Evolutionary conservation across 2,329 filamentous ascomycete species (phyloP).

Genomic region (Colletotrichum limetticola): DNA sequence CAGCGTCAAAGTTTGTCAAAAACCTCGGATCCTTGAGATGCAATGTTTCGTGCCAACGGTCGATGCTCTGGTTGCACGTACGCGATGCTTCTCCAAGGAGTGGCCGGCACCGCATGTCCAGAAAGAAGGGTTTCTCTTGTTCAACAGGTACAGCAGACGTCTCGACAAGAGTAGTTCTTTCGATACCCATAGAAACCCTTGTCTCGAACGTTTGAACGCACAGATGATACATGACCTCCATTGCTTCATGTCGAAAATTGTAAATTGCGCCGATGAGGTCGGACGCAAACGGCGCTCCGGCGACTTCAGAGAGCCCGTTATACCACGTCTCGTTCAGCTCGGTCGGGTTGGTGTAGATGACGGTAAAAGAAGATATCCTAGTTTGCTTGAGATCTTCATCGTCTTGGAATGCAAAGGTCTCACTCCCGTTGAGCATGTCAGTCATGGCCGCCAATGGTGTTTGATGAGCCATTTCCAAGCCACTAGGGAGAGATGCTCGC

Average conservation of each 20-base stretch:
- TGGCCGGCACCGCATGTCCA: background rate
- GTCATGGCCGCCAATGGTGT: background rate
- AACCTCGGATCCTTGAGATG: background rate
- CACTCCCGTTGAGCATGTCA: slow-evolving; percentile 3
- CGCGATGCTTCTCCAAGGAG: background rate
- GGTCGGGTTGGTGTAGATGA: background rate
- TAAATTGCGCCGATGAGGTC: background rate
- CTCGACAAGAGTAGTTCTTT: background rate
- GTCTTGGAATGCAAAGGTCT: background rate
- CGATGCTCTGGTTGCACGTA: background rate
- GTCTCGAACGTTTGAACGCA: slow-evolving; percentile 15
- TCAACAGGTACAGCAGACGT: background rate
- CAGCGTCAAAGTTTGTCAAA: background rate
- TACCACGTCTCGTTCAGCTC: background rate
- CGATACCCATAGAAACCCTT: background rate
- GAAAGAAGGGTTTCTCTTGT: background rate
- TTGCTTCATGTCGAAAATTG: background rate
- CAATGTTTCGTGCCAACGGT: background rate
- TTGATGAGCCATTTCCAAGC: background rate
- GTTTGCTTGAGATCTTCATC: background rate
- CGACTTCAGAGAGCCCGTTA: no score
- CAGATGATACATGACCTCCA: background rate
- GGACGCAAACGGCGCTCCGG: background rate
- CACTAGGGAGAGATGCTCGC: slow-evolving; percentile 11
- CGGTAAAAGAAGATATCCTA: background rate